Percentiles rank a stretch among this genome's conserved stretches.
Conservation (phyloP, 352 stramenopile genomes). For the Phytophthora sojae region DNA sequence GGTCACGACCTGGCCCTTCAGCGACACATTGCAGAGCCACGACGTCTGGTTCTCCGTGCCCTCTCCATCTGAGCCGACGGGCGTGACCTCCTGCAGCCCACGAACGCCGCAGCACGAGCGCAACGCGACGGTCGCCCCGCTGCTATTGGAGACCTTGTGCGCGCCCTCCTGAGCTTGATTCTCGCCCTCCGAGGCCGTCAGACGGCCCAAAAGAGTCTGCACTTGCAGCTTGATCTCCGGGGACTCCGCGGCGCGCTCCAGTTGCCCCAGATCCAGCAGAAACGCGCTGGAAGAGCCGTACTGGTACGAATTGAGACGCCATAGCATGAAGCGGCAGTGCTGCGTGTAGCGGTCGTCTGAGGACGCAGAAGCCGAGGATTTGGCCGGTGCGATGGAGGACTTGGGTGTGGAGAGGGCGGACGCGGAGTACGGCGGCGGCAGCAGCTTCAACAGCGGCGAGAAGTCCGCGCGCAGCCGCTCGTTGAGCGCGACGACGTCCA, state of each 20-base stretch:
- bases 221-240: slow-evolving; percentile 19
- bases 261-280: slow-evolving; percentile 55
- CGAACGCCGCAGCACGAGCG: slow-evolving; percentile 38
- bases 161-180: slow-evolving; percentile 24
- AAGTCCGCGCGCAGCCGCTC: slow-evolving; percentile 72
- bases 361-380: background rate
- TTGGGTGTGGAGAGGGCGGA: background rate
- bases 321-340: slow-evolving; percentile 53
- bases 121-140: slow-evolving; percentile 40
- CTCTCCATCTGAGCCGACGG: slow-evolving; percentile 1
- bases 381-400: no score
- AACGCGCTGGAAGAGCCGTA: slow-evolving; percentile 66
- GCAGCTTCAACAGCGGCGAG: slow-evolving; percentile 61
- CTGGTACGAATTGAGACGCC: slow-evolving; percentile 69
- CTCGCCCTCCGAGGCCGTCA: slow-evolving; percentile 20
- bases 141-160: slow-evolving; percentile 25
- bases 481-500: slow-evolving; percentile 75
- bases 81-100: slow-evolving; percentile 48
- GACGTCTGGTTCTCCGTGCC: slow-evolving; percentile 14
- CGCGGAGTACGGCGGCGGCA: slow-evolving; percentile 36
- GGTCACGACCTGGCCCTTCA: slow-evolving; percentile 51
- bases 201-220: slow-evolving; percentile 12
- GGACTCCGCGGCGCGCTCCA: slow-evolving; percentile 38
- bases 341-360: slow-evolving; percentile 25
- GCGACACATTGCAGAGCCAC: slow-evolving; percentile 66